These are phyloP conservation scores for Ogataea methanolica DNA, from an alignment of 805 yeast genomes.

Conservation along the genomic window DNA sequence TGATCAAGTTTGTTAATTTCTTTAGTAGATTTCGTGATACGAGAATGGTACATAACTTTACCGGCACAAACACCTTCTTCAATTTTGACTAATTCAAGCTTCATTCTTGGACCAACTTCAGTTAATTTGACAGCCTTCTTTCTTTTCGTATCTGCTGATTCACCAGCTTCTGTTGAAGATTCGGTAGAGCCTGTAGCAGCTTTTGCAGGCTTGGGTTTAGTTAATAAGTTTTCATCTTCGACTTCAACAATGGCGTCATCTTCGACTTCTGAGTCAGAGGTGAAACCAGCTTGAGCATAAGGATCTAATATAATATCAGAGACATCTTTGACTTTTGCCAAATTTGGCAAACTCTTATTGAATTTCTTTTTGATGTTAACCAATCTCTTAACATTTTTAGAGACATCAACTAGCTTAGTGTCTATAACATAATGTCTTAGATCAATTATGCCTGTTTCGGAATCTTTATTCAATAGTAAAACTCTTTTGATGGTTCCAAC, in stretches of 20 bases:
- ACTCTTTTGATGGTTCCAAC: constrained; percentile 78
- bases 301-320: constrained; percentile 82
- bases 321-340: constrained; percentile 65
- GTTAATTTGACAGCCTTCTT: constrained; percentile 89
- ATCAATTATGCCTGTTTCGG: constrained; percentile 68
- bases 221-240: constrained; percentile 21
- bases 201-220: constrained; percentile 19
- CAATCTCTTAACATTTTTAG: constrained; percentile 66
- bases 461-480: constrained; percentile 70
- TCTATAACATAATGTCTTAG: constrained; percentile 87
- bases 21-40: constrained; percentile 53
- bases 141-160: constrained; percentile 25
- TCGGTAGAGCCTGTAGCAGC: constrained; percentile 11
- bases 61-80: constrained; percentile 92
- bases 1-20: constrained; percentile 62
- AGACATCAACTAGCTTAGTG: constrained; percentile 77
- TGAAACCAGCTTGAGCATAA: constrained; percentile 67
- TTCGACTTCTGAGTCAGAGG: constrained; percentile 91
- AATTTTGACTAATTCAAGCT: constrained; percentile 70
- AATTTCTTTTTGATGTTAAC: constrained; percentile 56
- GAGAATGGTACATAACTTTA: constrained; percentile 79
- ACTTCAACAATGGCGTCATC: constrained; percentile 81
- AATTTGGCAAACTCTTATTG: constrained; percentile 65
- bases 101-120: constrained; percentile 89
- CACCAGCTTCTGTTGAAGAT: constrained; percentile 8